Conservation (phyloP, 768 basidiomycete species). For the Naematelia aurantialba region DNA sequence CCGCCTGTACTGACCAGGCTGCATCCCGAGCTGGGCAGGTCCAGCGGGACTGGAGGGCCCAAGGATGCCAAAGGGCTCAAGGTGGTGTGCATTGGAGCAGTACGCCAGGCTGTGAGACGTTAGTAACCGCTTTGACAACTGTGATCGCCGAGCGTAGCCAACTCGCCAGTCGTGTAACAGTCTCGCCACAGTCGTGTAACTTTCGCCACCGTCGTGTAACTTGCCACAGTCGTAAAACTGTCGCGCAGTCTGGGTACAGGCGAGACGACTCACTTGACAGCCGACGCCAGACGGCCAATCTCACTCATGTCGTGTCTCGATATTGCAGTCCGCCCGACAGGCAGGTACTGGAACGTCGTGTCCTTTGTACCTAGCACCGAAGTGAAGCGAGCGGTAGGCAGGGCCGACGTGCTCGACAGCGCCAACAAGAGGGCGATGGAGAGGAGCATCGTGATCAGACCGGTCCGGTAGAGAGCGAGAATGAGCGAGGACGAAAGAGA, state of each 20-base stretch:
- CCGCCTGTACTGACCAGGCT: neutral
- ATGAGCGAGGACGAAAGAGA: neutral
- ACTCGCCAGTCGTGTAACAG: no score
- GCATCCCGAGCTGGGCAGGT: neutral
- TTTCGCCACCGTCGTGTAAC: no score
- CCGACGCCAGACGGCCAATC: constrained; percentile 17
- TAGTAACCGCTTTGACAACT: neutral
- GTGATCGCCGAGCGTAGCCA: neutral
- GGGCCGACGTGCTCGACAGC: constrained; percentile 1
- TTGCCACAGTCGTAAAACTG: no score
- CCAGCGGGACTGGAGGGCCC: no score
- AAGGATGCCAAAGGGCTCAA: no score
- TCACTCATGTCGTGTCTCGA: constrained; percentile 25
- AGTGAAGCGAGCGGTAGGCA: neutral
- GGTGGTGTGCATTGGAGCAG: neutral
- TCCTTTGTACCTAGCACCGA: constrained; percentile 8
- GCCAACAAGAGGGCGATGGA: neutral
- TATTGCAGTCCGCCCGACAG: constrained; percentile 16
- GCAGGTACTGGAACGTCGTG: constrained; percentile 5
- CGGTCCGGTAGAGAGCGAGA: neutral
- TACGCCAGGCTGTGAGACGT: neutral
- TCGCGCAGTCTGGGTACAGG: neutral
- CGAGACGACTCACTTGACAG: constrained; percentile 21
- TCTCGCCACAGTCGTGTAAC: no score
- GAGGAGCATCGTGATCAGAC: neutral